Conservation (phyloP, 208 protist species). For the Wallacemonas rigidus region DNA sequence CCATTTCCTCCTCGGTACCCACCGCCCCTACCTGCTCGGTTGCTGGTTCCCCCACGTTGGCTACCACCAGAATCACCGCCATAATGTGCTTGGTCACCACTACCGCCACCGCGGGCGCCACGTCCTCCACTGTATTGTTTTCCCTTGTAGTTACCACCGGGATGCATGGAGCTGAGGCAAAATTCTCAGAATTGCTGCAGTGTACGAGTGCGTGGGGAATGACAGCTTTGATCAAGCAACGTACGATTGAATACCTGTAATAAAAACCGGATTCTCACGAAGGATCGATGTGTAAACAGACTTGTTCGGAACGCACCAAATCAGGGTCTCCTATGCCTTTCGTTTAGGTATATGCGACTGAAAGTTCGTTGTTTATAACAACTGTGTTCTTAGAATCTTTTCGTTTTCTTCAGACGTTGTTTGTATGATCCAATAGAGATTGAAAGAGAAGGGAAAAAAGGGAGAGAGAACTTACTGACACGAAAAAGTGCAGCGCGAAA, state of each 20-base stretch:
- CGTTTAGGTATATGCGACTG: too few species aligned
- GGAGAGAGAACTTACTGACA: too few species aligned
- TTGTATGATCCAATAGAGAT: too few species aligned
- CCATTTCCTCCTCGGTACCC: background rate
- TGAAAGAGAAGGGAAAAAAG: too few species aligned
- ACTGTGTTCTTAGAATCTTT: too few species aligned
- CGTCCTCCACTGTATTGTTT: background rate
- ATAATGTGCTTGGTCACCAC: background rate
- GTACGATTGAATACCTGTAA: background rate
- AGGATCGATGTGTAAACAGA: too few species aligned
- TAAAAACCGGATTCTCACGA: too few species aligned
- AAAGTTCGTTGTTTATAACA: too few species aligned
- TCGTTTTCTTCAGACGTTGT: too few species aligned
- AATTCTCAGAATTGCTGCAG: background rate
- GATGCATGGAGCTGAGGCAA: conserved; percentile 34
- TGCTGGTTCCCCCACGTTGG: background rate
- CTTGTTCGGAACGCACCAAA: too few species aligned
- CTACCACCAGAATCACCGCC: conserved; percentile 9
- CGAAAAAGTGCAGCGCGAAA: too few species aligned
- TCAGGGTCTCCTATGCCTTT: too few species aligned
- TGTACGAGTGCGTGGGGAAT: background rate
- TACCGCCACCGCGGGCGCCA: background rate
- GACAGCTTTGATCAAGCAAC: background rate
- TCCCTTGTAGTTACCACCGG: conserved; percentile 31
- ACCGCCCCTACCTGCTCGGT: background rate